These are phyloP conservation scores for Peronosclerospora sorghi DNA, from an alignment of 352 stramenopile genomes.

Conservation along the genomic window DNA sequence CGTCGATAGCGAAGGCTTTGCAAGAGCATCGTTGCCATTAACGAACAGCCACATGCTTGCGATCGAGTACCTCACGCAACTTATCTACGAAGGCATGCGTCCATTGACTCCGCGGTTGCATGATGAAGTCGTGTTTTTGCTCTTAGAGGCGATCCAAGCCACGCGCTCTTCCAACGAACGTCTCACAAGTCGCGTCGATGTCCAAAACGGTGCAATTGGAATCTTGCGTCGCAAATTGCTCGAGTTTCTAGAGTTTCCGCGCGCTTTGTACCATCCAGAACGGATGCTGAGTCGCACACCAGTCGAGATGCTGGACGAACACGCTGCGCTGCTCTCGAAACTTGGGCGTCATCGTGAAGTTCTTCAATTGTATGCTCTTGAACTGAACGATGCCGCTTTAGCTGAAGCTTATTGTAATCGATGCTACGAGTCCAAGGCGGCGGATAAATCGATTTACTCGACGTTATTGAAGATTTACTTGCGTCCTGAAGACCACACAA, in stretches of 20 bases:
- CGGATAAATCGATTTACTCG: constrained; percentile 75
- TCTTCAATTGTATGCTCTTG: constrained; percentile 65
- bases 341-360: constrained; percentile 74
- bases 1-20: constrained; percentile 1
- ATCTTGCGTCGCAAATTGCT: constrained; percentile 53
- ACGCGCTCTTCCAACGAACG: constrained; percentile 21
- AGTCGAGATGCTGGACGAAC: constrained; percentile 70
- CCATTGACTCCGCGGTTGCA: constrained; percentile 40
- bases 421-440: constrained; percentile 62
- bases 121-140: constrained; percentile 68
- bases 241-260: constrained; percentile 46
- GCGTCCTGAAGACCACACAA: constrained; percentile 21
- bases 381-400: constrained; percentile 58
- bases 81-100: constrained; percentile 35
- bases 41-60: constrained; percentile 51
- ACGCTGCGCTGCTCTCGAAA: constrained; percentile 56
- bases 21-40: constrained; percentile 31
- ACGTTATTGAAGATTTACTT: constrained; percentile 67
- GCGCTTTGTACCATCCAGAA: constrained; percentile 57
- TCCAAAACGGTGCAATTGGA: constrained; percentile 45
- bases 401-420: constrained; percentile 75
- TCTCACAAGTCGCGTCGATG: constrained; percentile 45
- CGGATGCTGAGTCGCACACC: constrained; percentile 70
- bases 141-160: constrained; percentile 57
- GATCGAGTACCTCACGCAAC: constrained; percentile 71